A percentile compares a stretch with the other conserved stretches of the same genome.
phyloP scores from a whole-genome alignment of 2,329 filamentous ascomycete genomes.

The Ploettnerulaceae sp. region DNA sequence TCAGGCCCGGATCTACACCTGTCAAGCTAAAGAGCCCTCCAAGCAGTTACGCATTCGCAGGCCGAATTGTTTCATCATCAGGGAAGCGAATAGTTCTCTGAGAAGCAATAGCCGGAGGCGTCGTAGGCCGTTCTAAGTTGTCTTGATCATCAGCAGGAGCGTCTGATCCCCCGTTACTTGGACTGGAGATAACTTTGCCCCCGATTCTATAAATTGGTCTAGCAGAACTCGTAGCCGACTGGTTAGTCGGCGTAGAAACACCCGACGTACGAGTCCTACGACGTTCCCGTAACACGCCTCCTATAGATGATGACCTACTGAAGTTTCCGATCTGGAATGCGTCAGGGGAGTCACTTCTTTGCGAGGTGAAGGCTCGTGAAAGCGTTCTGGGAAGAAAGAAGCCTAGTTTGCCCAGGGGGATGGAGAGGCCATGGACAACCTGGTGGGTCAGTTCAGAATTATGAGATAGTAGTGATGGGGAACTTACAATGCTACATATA shows the following conservation, averaged over 20 bases:
- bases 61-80: slow-evolving; percentile 34
- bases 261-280: slow-evolving; percentile 15
- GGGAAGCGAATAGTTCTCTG: slow-evolving; percentile 42
- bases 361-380: slow-evolving; percentile 37
- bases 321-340: slow-evolving; percentile 17
- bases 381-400: slow-evolving; percentile 59
- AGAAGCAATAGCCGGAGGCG: slow-evolving; percentile 14
- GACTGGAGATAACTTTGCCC: slow-evolving; percentile 31
- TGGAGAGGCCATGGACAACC: slow-evolving; percentile 77
- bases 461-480: background rate
- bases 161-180: background rate
- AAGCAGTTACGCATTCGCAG: background rate
- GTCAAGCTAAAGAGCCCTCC: too few species aligned
- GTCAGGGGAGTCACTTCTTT: slow-evolving; percentile 17
- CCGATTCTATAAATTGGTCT: slow-evolving; percentile 39
- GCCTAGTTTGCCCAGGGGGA: slow-evolving; percentile 65
- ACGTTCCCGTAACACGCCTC: slow-evolving; percentile 22
- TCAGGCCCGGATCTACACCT: too few species aligned
- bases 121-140: slow-evolving; percentile 13
- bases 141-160: background rate
- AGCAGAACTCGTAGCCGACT: slow-evolving; percentile 15
- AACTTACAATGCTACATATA: slow-evolving; percentile 73
- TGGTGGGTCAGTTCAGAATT: slow-evolving; percentile 27
- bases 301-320: slow-evolving; percentile 4
- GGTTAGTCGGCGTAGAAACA: slow-evolving; percentile 10